Percentiles rank a stretch among this genome's conserved stretches.
Conservation (phyloP, 257 asterid genomes). For the Fraxinus pennsylvanica region DNA sequence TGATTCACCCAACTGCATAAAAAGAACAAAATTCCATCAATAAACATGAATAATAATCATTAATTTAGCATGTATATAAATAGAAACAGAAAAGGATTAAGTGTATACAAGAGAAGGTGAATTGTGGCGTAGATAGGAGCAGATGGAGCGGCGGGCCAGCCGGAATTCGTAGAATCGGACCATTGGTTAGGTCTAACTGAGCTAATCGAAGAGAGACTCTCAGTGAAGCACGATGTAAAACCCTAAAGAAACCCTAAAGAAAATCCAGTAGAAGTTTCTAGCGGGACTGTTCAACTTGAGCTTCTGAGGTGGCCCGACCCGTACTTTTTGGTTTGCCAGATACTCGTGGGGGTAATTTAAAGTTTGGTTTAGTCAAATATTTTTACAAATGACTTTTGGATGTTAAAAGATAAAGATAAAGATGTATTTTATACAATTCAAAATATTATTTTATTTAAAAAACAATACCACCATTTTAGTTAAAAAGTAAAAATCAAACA, state of each 20-base stretch:
- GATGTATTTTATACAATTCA: too few species aligned
- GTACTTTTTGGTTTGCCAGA: too few species aligned
- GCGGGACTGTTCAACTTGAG: not conserved
- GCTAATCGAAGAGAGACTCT: not conserved
- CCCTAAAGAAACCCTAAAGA: constrained; percentile 47
- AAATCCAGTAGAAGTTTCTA: not conserved
- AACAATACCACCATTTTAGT: too few species aligned
- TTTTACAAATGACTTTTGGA: too few species aligned
- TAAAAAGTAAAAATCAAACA: too few species aligned
- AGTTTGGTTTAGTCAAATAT: too few species aligned
- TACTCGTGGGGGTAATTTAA: too few species aligned
- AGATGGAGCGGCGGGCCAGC: constrained; percentile 43
- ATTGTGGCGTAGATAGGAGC: constrained; percentile 32
- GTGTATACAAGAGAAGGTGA: constrained; percentile 26
- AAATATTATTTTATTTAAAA: too few species aligned
- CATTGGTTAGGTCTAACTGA: constrained; percentile 35
- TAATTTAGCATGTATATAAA: not conserved
- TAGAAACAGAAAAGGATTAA: not conserved
- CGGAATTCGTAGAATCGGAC: constrained; percentile 43
- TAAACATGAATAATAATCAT: not conserved
- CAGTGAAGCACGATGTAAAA: constrained; percentile 24
- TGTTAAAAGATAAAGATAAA: too few species aligned
- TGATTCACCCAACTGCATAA: constrained; percentile 45
- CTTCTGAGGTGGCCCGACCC: too few species aligned
- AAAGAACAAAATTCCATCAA: constrained; percentile 9